These are phyloP conservation scores for Kalmusia sp. DNA, from an alignment of 2,329 filamentous ascomycete species.

Conservation along the genomic window DNA sequence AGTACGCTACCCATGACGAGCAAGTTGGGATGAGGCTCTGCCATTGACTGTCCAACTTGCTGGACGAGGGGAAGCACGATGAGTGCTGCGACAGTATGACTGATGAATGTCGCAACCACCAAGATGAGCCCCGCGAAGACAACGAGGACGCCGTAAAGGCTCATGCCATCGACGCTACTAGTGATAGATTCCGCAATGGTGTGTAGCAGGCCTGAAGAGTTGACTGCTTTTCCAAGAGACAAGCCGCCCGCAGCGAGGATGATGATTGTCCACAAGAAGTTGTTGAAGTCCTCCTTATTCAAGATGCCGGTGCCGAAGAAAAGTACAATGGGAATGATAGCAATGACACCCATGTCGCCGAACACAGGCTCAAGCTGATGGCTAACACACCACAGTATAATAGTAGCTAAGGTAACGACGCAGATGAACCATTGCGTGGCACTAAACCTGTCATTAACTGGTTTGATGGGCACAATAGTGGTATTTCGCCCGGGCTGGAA, in stretches of 20 bases:
- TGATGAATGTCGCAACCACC: constrained; percentile 96
- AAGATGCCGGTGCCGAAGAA: constrained; percentile 97
- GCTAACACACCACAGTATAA: constrained; percentile 88
- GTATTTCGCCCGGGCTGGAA: constrained; percentile 87
- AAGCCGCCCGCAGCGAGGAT: constrained; percentile 94
- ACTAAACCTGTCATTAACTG: constrained; percentile 86
- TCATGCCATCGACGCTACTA: constrained; percentile 74
- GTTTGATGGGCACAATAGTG: constrained; percentile 88
- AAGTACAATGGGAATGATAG: constrained; percentile 91
- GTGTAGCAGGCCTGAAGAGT: constrained; percentile 88
- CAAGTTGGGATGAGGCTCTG: constrained; percentile 87
- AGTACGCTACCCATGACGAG: constrained; percentile 93
- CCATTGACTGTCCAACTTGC: constrained; percentile 84
- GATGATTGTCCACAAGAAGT: constrained; percentile 99
- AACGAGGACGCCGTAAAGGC: constrained; percentile 83
- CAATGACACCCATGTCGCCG: constrained; percentile 98
- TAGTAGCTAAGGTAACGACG: constrained; percentile 81
- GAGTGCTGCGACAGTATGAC: constrained; percentile 92
- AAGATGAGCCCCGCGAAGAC: constrained; percentile 86
- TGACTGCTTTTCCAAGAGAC: constrained; percentile 91
- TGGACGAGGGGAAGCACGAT: constrained; percentile 92
- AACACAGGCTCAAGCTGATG: constrained; percentile 88
- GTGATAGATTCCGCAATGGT: constrained; percentile 85
- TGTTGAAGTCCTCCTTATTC: constrained; percentile 99
- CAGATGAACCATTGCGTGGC: constrained; percentile 94